phyloP scores from a whole-genome alignment of 768 basidiomycete genomes.

The Hortiboletus campestris region DNA sequence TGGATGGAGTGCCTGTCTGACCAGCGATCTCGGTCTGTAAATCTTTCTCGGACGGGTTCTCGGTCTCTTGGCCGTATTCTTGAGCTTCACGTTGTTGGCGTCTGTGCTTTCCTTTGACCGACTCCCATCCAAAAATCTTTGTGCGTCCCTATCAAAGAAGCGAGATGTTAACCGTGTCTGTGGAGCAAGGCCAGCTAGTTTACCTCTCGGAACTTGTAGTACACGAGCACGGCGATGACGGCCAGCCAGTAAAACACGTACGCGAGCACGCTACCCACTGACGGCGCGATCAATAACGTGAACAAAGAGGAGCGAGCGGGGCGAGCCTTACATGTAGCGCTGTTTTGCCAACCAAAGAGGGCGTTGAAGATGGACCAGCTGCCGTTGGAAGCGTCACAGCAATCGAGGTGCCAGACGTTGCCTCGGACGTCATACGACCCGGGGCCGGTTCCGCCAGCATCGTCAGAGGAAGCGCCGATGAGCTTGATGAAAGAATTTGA shows the following conservation, averaged over 20 bases:
- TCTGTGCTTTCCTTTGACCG: constrained; percentile 42
- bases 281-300: not conserved
- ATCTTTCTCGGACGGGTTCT: not conserved
- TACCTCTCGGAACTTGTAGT: constrained; percentile 64
- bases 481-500: constrained; percentile 60
- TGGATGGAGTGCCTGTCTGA: not conserved
- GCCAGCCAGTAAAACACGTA: constrained; percentile 94
- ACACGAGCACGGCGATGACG: constrained; percentile 64
- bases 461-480: constrained; percentile 74
- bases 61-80: not conserved
- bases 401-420: constrained; percentile 86
- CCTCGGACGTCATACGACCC: constrained; percentile 81
- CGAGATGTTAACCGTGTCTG: not conserved
- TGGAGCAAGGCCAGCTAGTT: not conserved
- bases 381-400: constrained; percentile 63
- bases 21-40: not conserved
- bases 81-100: constrained; percentile 26
- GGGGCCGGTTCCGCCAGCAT: constrained; percentile 68
- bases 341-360: constrained; percentile 88
- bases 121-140: constrained; percentile 57
- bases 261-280: constrained; percentile 74
- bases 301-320: not conserved
- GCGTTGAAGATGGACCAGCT: constrained; percentile 85
- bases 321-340: constrained; percentile 53
- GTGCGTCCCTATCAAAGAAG: constrained; percentile 54